Evolutionary conservation across 768 basidiomycete genomes (phyloP).

Genomic region (Clavulina sp.): DNA sequence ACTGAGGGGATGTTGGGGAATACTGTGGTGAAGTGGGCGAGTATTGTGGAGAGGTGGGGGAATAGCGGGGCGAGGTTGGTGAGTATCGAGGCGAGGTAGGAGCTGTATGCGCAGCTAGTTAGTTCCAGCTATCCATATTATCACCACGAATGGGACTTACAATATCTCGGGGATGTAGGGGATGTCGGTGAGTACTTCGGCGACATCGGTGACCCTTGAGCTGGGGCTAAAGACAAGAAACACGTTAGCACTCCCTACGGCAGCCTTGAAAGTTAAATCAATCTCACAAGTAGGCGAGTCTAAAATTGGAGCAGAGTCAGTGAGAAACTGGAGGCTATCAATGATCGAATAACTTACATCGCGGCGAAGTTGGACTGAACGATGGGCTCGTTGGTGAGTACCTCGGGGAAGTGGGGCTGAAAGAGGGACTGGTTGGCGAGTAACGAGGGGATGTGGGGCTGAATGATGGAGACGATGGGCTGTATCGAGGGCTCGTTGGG

Average conservation of each 20-base stretch:
- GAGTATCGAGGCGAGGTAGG: slow-evolving; percentile 80
- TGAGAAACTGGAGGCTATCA: not conserved
- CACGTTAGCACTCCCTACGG: slow-evolving; percentile 7
- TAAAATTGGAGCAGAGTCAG: slow-evolving; percentile 4
- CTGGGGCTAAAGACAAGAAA: slow-evolving; percentile 47
- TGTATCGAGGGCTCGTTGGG: slow-evolving; percentile 68
- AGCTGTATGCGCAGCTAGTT: slow-evolving; percentile 27
- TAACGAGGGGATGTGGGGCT: slow-evolving; percentile 80
- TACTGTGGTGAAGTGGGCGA: slow-evolving; percentile 9
- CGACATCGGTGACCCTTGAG: slow-evolving; percentile 73
- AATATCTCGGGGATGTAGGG: slow-evolving; percentile 60
- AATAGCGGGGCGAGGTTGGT: slow-evolving; percentile 73
- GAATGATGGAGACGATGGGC: slow-evolving; percentile 80
- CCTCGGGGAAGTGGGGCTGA: slow-evolving; percentile 63
- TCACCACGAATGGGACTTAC: slow-evolving; percentile 27
- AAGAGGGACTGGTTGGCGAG: slow-evolving; percentile 79
- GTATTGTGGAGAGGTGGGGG: slow-evolving; percentile 31
- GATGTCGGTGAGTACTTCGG: slow-evolving; percentile 91
- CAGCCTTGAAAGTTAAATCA: not conserved
- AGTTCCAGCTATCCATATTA: not conserved
- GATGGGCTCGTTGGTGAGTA: slow-evolving; percentile 15
- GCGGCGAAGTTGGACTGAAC: slow-evolving; percentile 9
- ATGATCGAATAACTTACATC: slow-evolving; percentile 51
- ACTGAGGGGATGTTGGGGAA: slow-evolving; percentile 7
- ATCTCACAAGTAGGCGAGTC: slow-evolving; percentile 38